Conservation (phyloP, 441 rosid species). For the Populus tomentosa region DNA sequence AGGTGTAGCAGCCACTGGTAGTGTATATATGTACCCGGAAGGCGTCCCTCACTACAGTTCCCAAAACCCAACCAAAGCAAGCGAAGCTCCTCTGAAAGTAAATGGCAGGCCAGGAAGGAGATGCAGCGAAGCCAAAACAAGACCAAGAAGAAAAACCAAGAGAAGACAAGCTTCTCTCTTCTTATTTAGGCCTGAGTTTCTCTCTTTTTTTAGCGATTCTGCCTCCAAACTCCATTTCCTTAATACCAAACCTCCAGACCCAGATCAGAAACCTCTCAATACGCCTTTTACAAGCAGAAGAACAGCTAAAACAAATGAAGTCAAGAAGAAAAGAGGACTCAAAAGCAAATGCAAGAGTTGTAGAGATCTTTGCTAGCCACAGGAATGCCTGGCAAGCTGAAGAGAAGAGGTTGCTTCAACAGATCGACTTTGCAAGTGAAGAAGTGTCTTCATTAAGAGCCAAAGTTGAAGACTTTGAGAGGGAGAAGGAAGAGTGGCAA, state of each 20-base stretch:
- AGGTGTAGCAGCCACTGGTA: too few relatives aligned
- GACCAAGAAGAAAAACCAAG: slow-evolving; percentile 5
- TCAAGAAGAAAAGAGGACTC: slow-evolving; percentile 86
- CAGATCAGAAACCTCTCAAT: slow-evolving; percentile 45
- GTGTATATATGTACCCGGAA: too few relatives aligned
- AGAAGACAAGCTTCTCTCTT: slow-evolving; percentile 23
- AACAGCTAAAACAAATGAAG: slow-evolving; percentile 79
- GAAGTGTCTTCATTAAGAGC: slow-evolving; percentile 41
- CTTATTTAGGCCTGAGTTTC: slow-evolving; percentile 74
- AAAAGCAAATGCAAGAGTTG: slow-evolving; percentile 90
- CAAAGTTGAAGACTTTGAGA: slow-evolving; percentile 50
- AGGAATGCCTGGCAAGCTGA: slow-evolving; percentile 86
- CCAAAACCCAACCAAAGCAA: neutral
- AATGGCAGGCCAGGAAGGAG: neutral
- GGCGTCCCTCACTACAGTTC: too few relatives aligned
- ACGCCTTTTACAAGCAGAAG: slow-evolving; percentile 59
- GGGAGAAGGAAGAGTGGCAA: slow-evolving; percentile 49
- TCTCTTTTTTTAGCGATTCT: slow-evolving; percentile 58
- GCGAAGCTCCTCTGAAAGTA: too few relatives aligned
- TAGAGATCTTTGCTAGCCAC: slow-evolving; percentile 87
- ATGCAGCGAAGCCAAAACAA: too few relatives aligned
- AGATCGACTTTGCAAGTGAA: slow-evolving; percentile 48
- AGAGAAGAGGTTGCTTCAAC: slow-evolving; percentile 65
- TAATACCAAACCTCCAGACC: slow-evolving; percentile 42
- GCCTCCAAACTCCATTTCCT: slow-evolving; percentile 46